These are phyloP conservation scores for Pseudevernia furfuracea DNA, from an alignment of 495 filamentous ascomycete species.

Conservation along the genomic window DNA sequence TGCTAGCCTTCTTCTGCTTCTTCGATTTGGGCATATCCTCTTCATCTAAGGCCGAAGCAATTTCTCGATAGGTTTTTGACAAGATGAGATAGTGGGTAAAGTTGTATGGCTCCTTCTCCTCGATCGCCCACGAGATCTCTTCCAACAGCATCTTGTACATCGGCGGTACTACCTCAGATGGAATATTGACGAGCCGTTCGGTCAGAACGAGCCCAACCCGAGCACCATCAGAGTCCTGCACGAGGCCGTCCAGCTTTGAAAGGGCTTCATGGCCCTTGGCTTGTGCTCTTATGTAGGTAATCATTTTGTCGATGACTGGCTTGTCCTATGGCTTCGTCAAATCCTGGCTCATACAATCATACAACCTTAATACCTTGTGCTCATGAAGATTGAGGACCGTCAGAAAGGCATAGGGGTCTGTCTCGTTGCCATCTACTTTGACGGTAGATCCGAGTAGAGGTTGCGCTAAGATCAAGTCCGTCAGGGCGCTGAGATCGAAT, in stretches of 20 bases:
- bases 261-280: conserved; percentile 46
- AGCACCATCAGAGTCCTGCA: conserved; percentile 44
- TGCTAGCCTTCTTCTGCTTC: conserved; percentile 42
- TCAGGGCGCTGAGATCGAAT: conserved; percentile 77
- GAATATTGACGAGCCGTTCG: conserved; percentile 92
- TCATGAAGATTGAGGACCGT: conserved; percentile 79
- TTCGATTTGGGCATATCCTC: conserved; percentile 68
- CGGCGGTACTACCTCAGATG: conserved; percentile 79
- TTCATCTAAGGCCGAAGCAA: conserved; percentile 70
- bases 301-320: conserved; percentile 59
- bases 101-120: conserved; percentile 85
- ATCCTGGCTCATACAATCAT: neutral
- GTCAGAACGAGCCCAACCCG: conserved; percentile 78
- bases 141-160: conserved; percentile 95
- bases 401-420: conserved; percentile 90
- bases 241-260: conserved; percentile 44
- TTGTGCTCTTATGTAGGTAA: conserved; percentile 61
- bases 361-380: conserved; percentile 47
- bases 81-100: conserved; percentile 90
- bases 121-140: conserved; percentile 81
- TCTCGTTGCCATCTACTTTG: conserved; percentile 89
- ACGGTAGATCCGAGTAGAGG: conserved; percentile 86
- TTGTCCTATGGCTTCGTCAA: conserved; percentile 47
- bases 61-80: conserved; percentile 83
- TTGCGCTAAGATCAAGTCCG: conserved; percentile 84